Evolutionary conservation across 2,329 filamentous ascomycete species (phyloP).

Genomic region (Xylogone sp.): DNA sequence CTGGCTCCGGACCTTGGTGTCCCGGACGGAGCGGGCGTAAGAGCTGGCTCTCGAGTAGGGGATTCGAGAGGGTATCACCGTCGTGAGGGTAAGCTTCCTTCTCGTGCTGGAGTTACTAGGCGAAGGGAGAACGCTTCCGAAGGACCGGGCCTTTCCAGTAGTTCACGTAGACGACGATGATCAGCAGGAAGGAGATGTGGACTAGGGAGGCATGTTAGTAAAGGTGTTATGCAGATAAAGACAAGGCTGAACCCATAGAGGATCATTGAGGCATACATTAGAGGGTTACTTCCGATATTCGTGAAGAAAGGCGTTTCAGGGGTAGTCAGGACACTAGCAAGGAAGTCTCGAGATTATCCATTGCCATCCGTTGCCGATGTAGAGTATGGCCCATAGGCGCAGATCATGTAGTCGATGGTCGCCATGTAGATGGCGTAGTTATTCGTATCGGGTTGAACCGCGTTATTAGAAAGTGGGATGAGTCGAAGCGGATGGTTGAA

Average conservation of each 20-base stretch:
- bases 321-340: slow-evolving; percentile 68
- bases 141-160: slow-evolving; percentile 61
- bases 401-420: slow-evolving; percentile 75
- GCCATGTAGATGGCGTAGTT: slow-evolving; percentile 73
- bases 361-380: slow-evolving; percentile 75
- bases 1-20: slow-evolving; percentile 16
- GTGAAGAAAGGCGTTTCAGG: slow-evolving; percentile 62
- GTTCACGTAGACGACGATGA: slow-evolving; percentile 61
- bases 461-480: too few species aligned
- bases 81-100: slow-evolving; percentile 6
- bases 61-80: slow-evolving; percentile 12
- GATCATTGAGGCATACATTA: slow-evolving; percentile 61
- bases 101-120: slow-evolving; percentile 50
- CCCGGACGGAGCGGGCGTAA: slow-evolving; percentile 20
- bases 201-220: slow-evolving; percentile 24
- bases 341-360: slow-evolving; percentile 68
- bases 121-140: slow-evolving; percentile 59
- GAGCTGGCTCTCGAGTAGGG: slow-evolving; percentile 15
- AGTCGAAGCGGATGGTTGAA: too few species aligned
- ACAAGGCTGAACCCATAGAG: slow-evolving; percentile 40
- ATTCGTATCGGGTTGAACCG: too few species aligned
- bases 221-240: not conserved
- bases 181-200: slow-evolving; percentile 57
- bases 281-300: slow-evolving; percentile 50
- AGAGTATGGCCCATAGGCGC: slow-evolving; percentile 68